Base-by-base conservation (phyloP, 805 yeast species). In the Brettanomyces custersianus region DNA sequence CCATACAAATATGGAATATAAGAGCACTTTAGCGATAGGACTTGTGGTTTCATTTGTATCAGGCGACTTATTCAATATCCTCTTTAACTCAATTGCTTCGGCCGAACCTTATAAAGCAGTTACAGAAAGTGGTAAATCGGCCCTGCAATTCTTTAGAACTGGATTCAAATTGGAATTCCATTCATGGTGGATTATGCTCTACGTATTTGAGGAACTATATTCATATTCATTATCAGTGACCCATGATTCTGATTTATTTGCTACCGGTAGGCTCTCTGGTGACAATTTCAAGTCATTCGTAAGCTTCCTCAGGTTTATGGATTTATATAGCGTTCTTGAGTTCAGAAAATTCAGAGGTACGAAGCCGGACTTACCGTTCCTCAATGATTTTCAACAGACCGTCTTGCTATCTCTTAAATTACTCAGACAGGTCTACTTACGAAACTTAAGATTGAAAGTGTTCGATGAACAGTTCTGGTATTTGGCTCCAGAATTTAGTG, bases 171-270 rank as follows among this genome's bases (percentile, higher is more conserved):
- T n/a, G 6, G 11, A 11, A 29, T 15, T 8, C 12, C 10, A 18
- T 11, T 15, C 31, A 8, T 18, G 31, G 31, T 58, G 63, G 49
- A 48, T 43, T n/a, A 52, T 63, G 39, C 49, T 80, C 2, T 63
- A 60, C 30, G 50, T 78, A 1, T 70, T 77, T 40, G 64, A 79
- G 39, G 85, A 81, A 43, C 49, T 80, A 8, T 68, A 76, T 40
- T 74, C 86, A 1, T 80, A 77, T 46, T 72, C 82, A 72, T 55
- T 82, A 29, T 67, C 74, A 19, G 74, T 82, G 7, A 70, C 83
- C 2, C 79, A 74, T 43, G 94, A 83, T 48, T 57, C 62, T 9
- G 88, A 78, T 44, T 56, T 78, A 32, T 68, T 71, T 37, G 54
- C 51, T 9, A 59, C 54, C 5, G 66, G 66, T 16, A 62, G 72